Evolutionary conservation across 805 yeast genomes (phyloP).

Genomic region (Ogataea saltuana): DNA sequence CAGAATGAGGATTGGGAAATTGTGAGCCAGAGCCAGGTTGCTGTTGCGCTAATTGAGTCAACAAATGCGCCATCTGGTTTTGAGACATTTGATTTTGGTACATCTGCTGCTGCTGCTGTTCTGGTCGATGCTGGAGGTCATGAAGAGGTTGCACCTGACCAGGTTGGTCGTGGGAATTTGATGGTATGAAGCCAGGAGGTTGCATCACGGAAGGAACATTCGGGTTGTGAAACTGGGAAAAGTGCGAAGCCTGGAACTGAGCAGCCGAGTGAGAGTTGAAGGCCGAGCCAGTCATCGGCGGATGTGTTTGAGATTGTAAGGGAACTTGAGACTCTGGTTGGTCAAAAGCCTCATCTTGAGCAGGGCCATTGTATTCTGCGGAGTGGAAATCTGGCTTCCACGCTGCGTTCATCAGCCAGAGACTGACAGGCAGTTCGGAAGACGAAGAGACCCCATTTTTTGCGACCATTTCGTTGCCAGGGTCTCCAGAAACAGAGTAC

Average conservation of each 20-base stretch:
- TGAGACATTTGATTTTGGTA: slow-evolving; percentile 9
- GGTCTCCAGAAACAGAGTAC: background rate
- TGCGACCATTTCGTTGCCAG: background rate
- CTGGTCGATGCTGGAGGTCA: background rate
- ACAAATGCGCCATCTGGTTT: slow-evolving; percentile 15
- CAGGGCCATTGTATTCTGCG: background rate
- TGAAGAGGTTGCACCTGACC: background rate
- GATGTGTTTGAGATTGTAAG: no score
- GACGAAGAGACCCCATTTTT: background rate
- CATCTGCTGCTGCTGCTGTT: slow-evolving; percentile 6
- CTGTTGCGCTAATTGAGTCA: slow-evolving; percentile 14
- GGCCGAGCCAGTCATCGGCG: no score
- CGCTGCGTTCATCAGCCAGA: slow-evolving; percentile 23
- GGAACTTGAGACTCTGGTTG: background rate
- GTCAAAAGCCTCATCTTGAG: background rate
- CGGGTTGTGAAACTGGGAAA: background rate
- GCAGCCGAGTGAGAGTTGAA: no score
- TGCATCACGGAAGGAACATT: background rate
- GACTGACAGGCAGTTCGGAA: slow-evolving; percentile 18
- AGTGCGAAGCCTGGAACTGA: background rate
- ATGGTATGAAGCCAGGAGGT: background rate
- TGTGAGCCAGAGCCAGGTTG: slow-evolving; percentile 4
- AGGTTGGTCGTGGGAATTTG: background rate
- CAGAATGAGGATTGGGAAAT: slow-evolving; percentile 2
- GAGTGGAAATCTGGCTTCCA: slow-evolving; percentile 22